Evolutionary conservation across 1,284 basidiomycete genomes (phyloP), one percentile per base, ranked within the genome.

Genomic region (Cryptococcus sp.): DNA sequence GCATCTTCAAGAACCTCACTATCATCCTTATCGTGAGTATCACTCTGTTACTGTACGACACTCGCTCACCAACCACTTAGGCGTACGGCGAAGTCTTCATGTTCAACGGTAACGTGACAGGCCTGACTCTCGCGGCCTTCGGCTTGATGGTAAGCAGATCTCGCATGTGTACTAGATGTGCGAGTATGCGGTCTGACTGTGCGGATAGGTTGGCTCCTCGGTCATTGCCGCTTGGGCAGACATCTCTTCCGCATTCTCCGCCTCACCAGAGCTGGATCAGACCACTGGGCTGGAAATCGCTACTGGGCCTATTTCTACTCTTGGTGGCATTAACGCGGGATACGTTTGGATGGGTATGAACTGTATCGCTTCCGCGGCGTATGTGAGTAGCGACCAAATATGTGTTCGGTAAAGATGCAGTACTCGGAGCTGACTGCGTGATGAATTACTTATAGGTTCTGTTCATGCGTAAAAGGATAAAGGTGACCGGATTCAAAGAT

Each of bases 281-380:
- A 73, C 67, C 22, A 72, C 75, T 16, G 78, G 76, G 6, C 59
- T 65, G 38, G 74, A 74, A 37, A 48, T 74, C 16, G 45, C 64
- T 8, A 39, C 65, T 11, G 55, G 61, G n/a, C 46, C 59, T 8
- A 55, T 58, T 4, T 59, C 66, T 26, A 72, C 70, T 44, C 66
- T 77, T 41, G 82, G 80, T 38, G 82, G 82, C 54, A 74, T 92
- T 52, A 90, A 91, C 75, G 80, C 87, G 40, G 95, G 96, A 22
- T 98, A 98, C 80, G 78, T 96, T 63, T 99, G 95, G 95, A 98
- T 99, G 93, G 79, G 91, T 57, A 68, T 89, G 59, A 99, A 99
- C 78, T 99, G 96, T 76, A 72, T 91, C 48, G 86, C 88, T 46
- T 93, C 91, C 64, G 96, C 96, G 11, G 87, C 88, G 53, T 99